Base-by-base conservation (phyloP, 805 yeast genomes). In the Lipomyces starkeyi region DNA sequence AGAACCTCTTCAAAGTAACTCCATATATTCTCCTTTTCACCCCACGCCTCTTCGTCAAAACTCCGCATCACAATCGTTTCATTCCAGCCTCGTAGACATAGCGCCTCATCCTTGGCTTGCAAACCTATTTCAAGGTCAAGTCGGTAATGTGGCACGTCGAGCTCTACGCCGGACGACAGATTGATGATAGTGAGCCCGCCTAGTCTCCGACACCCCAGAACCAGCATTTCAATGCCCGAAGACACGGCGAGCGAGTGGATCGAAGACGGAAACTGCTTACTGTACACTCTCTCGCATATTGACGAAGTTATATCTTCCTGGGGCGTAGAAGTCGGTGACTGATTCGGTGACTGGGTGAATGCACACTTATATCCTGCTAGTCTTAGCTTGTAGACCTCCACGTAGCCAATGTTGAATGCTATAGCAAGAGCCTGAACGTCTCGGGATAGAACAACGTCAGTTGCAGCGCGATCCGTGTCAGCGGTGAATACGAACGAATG, bases 111-210 rank as follows among this genome's bases (percentile, higher is more conserved):
- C 9, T 63, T 53, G 17, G 37, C 64, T 25, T 62, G 65, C 20
- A 68, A 37, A 13, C 52, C 40, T 9, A 68, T 53, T 25, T 53
- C 32, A 17, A 73, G 58, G 54, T 71, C 75, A 34, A 73, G 65
- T 35, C 74, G 58, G 62, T 73, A 73, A 55, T 73, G 75, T 13
- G 75, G 75, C 43, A 73, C 40, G 25, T 72, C 75, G 9, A 69
- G 25, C 43, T 69, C 73, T 3, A 29, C 60, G 4, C 69, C 71
- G 5, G 72, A 63, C 27, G 56, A 37, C 13, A 68, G 65, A 43
- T 73, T 61, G 59, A 73, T 62, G 43, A 69, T 58, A 20, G 63
- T 59, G 29, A 73, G 64, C 11, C 75, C 75, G n/a, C 75, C 75
- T 5, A 73, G 63, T 20, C 75, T 59, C n/a, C 59, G 54, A 29